Percentiles rank a stretch among this genome's conserved stretches.
phyloP scores from a whole-genome alignment of 2,329 filamentous ascomycete genomes.

The Apiospora kogelbergensis region DNA sequence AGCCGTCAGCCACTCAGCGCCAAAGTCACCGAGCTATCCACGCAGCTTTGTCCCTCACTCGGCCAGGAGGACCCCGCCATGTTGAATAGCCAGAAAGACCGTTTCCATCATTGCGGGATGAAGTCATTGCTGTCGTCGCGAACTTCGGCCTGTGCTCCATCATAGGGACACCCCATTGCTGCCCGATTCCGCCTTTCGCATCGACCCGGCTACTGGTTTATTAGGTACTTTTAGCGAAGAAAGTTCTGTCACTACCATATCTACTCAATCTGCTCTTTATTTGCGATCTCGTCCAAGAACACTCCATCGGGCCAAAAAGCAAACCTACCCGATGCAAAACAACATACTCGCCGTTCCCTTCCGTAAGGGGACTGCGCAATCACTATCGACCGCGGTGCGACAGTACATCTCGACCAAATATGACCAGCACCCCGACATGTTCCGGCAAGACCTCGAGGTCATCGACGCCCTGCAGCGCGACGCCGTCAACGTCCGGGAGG shows the following conservation, averaged over 20 bases:
- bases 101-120: constrained; percentile 17
- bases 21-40: neutral
- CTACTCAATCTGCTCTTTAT: neutral
- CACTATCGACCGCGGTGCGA: constrained; percentile 79
- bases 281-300: neutral
- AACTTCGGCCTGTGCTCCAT: neutral
- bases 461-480: constrained; percentile 82
- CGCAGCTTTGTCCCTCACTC: neutral
- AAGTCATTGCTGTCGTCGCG: constrained; percentile 21
- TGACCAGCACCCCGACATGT: constrained; percentile 98
- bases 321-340: constrained; percentile 12
- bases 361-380: constrained; percentile 77
- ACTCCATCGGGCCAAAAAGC: neutral
- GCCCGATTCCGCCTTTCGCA: neutral
- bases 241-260: neutral
- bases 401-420: constrained; percentile 98
- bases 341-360: constrained; percentile 83
- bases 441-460: constrained; percentile 78
- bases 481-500: constrained; percentile 85
- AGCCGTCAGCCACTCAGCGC: neutral
- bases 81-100: neutral
- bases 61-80: neutral
- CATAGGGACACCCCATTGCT: neutral
- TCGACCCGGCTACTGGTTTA: neutral
- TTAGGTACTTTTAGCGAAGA: neutral